Conservation (phyloP, 2,329 filamentous ascomycete genomes). For the Fusarium pseudoanthophilum region DNA sequence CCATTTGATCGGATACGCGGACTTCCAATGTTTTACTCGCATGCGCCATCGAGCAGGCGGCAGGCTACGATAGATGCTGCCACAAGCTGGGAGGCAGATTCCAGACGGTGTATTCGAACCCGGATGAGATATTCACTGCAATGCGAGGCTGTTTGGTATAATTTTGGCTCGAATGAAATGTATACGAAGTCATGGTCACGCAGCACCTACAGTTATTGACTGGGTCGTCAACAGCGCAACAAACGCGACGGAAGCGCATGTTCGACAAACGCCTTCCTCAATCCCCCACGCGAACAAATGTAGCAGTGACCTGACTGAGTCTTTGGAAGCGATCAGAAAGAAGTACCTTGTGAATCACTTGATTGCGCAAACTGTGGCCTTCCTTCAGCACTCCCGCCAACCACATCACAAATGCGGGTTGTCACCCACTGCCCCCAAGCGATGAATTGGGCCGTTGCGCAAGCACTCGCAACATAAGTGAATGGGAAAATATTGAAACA, state of each 20-base stretch:
- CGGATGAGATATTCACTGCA: fast-evolving
- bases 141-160: fast-evolving
- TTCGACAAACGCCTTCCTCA: neutral
- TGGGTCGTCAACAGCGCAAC: neutral
- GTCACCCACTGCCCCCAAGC: neutral
- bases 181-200: neutral
- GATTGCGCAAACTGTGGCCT: neutral
- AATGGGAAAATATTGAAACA: neutral
- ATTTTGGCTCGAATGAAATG: fast-evolving
- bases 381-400: neutral
- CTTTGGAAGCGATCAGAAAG: neutral
- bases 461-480: neutral
- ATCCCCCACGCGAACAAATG: neutral
- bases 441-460: neutral
- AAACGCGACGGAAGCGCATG: neutral
- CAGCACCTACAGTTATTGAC: neutral
- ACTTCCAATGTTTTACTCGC: too few relatives aligned
- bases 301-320: too few relatives aligned
- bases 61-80: neutral
- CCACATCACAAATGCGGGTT: neutral
- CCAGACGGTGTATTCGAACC: neutral
- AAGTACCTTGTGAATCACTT: fast-evolving
- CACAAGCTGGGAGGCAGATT: neutral
- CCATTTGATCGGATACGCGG: neutral
- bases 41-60: neutral